These are phyloP conservation scores for Backusella luteola DNA, from an alignment of 192 early-diverging fungal species.

Conservation along the genomic window DNA sequence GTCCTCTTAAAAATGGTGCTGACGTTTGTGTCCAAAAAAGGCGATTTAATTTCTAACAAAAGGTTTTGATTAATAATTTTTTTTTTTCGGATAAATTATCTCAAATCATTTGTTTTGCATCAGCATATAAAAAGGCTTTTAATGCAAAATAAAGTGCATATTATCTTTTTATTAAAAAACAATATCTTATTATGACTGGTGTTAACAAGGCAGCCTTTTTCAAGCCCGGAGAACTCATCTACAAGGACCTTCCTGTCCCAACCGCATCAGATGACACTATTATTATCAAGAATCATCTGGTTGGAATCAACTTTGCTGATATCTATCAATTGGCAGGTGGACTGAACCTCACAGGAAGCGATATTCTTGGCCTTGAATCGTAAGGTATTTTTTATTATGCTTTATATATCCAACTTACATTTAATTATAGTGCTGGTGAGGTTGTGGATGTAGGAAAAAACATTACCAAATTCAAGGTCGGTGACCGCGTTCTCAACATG, in stretches of 20 bases:
- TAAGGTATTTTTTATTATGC: not conserved
- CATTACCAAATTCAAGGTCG: not conserved
- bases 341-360: not conserved
- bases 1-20: not conserved
- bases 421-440: not conserved
- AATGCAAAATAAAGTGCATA: too few relatives aligned
- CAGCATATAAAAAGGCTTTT: too few relatives aligned
- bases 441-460: not conserved
- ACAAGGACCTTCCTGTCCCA: constrained; percentile 8
- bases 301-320: not conserved
- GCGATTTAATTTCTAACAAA: not conserved
- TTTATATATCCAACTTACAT: not conserved
- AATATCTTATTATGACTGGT: constrained; percentile 1
- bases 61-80: not conserved
- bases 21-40: not conserved
- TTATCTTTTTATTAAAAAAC: not conserved
- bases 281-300: constrained; percentile 15
- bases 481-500: not conserved
- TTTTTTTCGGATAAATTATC: too few relatives aligned
- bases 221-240: not conserved
- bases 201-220: not conserved
- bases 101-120: too few relatives aligned
- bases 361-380: not conserved
- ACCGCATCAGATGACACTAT: not conserved
- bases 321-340: not conserved